Evolutionary conservation across 208 protist genomes (phyloP).

Genomic region (Herpetomonas samuelpessoai): DNA sequence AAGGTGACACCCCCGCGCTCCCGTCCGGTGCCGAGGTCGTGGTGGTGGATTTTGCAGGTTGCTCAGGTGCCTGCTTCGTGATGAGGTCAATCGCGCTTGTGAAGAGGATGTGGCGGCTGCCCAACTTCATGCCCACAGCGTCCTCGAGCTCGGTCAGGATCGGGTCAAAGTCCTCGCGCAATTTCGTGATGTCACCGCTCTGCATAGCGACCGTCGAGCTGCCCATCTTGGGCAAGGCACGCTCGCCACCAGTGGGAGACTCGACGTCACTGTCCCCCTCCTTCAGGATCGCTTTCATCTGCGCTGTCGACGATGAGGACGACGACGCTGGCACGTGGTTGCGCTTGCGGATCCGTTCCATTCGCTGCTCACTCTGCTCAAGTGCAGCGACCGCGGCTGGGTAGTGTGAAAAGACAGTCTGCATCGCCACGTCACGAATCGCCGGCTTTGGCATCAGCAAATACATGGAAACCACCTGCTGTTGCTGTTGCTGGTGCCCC

Average conservation of each 20-base stretch:
- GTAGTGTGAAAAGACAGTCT: conserved; percentile 60
- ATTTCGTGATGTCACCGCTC: conserved; percentile 57
- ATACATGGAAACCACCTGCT: conserved; percentile 60
- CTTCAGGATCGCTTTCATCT: conserved; percentile 1
- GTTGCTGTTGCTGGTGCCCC: conserved; percentile 7
- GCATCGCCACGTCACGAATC: conserved; percentile 65
- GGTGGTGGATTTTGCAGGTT: no score
- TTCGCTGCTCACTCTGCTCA: conserved; percentile 51
- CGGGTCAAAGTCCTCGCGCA: conserved; percentile 86
- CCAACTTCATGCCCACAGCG: conserved; percentile 79
- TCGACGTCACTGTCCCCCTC: conserved; percentile 6
- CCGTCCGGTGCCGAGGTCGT: no score
- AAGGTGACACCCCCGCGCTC: background rate
- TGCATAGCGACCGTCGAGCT: conserved; percentile 36
- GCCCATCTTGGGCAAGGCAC: background rate
- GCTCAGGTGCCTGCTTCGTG: background rate
- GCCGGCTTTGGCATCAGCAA: conserved; percentile 70
- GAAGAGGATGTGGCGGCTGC: conserved; percentile 84
- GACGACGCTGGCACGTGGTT: conserved; percentile 9
- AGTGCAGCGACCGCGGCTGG: conserved; percentile 58
- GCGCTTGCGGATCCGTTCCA: conserved; percentile 35
- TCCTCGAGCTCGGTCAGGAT: conserved; percentile 73
- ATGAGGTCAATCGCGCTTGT: conserved; percentile 67
- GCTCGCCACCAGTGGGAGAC: no score
- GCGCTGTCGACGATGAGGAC: conserved; percentile 9